Evolutionary conservation across 2,329 filamentous ascomycete genomes (phyloP).

Genomic region (Lasiodiplodia sp.): DNA sequence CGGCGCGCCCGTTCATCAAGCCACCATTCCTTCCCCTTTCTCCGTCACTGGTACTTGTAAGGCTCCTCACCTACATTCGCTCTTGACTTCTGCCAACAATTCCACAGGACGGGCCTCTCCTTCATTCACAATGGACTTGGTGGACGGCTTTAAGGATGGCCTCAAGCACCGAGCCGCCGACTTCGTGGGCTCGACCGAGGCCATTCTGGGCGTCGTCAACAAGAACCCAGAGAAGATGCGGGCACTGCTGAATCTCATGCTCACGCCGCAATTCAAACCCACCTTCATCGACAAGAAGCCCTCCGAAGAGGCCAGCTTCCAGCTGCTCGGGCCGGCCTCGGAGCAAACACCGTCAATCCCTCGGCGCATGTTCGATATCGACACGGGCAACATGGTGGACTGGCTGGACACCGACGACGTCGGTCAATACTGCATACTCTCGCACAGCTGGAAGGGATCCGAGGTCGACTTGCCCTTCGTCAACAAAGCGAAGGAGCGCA

Average conservation of each 20-base stretch:
- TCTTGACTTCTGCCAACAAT: not conserved
- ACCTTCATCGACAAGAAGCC: not conserved
- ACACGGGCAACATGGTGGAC: constrained; percentile 13
- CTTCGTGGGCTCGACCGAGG: not conserved
- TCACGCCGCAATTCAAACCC: not conserved
- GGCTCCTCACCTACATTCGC: not conserved
- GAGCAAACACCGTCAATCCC: not conserved
- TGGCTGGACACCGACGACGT: not conserved
- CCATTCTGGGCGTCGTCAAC: not conserved
- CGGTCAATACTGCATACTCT: constrained; percentile 8
- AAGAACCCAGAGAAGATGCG: constrained; percentile 7
- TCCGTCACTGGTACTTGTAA: not conserved
- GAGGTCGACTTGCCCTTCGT: not conserved
- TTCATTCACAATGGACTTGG: not conserved
- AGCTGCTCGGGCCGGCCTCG: not conserved
- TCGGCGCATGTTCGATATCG: constrained; percentile 3
- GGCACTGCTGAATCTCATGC: not conserved
- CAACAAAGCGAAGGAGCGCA: not conserved
- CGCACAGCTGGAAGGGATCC: constrained; percentile 2
- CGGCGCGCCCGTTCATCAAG: not conserved
- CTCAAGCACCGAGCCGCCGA: not conserved
- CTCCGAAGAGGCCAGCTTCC: not conserved
- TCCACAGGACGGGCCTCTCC: not conserved
- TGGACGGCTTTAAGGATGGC: not conserved
- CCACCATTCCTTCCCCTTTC: not conserved